phyloP scores from a whole-genome alignment of 805 yeast genomes.

The Priceomyces fermenticarens region DNA sequence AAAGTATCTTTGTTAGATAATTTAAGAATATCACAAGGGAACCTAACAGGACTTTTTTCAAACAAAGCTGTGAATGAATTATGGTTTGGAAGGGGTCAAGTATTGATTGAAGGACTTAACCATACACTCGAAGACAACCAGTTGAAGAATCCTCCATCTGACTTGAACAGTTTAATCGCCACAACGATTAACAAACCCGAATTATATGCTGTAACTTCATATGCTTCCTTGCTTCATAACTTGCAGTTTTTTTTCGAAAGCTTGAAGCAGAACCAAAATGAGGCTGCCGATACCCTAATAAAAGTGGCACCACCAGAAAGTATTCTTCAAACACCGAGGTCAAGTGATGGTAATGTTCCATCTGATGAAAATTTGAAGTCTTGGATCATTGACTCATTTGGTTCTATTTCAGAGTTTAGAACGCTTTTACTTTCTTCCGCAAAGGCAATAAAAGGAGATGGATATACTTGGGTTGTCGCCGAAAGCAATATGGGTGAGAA shows the following conservation, averaged over 20 bases:
- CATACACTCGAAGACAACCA: constrained; percentile 26
- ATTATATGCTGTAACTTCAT: constrained; percentile 41
- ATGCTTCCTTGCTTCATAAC: constrained; percentile 48
- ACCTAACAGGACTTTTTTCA: constrained; percentile 35
- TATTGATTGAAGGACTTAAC: constrained; percentile 33
- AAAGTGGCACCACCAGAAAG: constrained; percentile 23
- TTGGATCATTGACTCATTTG: constrained; percentile 64
- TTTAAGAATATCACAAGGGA: constrained; percentile 21
- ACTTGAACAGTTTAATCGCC: constrained; percentile 33
- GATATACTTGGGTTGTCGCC: constrained; percentile 87
- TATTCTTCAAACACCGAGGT: constrained; percentile 45
- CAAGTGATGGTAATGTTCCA: constrained; percentile 33
- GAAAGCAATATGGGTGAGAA: constrained; percentile 35
- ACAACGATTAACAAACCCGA: constrained; percentile 45
- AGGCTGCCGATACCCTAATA: constrained; percentile 13
- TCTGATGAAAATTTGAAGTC: constrained; percentile 32
- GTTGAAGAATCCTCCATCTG: constrained; percentile 21
- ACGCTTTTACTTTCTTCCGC: constrained; percentile 69
- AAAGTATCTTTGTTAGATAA: constrained; percentile 28
- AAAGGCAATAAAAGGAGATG: constrained; percentile 77
- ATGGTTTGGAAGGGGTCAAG: constrained; percentile 39
- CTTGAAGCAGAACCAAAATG: constrained; percentile 25
- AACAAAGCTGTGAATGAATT: constrained; percentile 29
- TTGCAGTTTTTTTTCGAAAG: constrained; percentile 48
- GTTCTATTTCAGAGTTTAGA: constrained; percentile 72